phyloP scores from a whole-genome alignment of 805 yeast species.

The Zygosaccharomyces siamensis region DNA sequence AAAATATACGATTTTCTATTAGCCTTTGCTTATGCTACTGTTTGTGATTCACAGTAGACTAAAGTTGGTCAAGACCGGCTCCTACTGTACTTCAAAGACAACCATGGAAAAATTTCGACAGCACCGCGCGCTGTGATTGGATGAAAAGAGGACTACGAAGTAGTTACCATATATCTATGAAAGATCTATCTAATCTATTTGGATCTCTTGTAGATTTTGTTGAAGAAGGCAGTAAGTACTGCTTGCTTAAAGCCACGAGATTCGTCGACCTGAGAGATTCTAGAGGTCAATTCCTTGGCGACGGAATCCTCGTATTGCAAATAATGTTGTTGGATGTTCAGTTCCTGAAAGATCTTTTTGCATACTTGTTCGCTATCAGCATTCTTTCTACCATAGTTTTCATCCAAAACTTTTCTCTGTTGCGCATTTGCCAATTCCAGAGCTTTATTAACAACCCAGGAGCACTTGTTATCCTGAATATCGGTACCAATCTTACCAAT shows the following conservation, averaged over 20 bases:
- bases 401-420: constrained; percentile 78
- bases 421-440: constrained; percentile 69
- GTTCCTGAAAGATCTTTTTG: constrained; percentile 67
- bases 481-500: constrained; percentile 99
- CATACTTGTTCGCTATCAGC: constrained; percentile 59
- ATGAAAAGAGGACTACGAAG: neutral
- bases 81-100: neutral
- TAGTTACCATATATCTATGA: neutral
- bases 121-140: constrained; percentile 11
- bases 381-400: constrained; percentile 85
- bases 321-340: constrained; percentile 67
- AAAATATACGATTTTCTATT: constrained; percentile 1
- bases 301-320: constrained; percentile 76
- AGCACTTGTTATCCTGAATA: constrained; percentile 95
- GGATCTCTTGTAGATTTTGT: constrained; percentile 89
- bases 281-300: constrained; percentile 56
- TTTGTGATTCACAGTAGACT: neutral
- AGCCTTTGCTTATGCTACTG: neutral
- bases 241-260: constrained; percentile 86
- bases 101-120: neutral
- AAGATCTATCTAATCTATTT: constrained; percentile 44
- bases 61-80: constrained; percentile 6
- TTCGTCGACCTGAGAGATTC: constrained; percentile 77
- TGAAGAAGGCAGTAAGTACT: constrained; percentile 78
- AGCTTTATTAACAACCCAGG: constrained; percentile 96